Percentiles rank a stretch among this genome's conserved stretches.
phyloP scores from a whole-genome alignment of 768 basidiomycete genomes.

The Sporobolomyces pararoseus region DNA sequence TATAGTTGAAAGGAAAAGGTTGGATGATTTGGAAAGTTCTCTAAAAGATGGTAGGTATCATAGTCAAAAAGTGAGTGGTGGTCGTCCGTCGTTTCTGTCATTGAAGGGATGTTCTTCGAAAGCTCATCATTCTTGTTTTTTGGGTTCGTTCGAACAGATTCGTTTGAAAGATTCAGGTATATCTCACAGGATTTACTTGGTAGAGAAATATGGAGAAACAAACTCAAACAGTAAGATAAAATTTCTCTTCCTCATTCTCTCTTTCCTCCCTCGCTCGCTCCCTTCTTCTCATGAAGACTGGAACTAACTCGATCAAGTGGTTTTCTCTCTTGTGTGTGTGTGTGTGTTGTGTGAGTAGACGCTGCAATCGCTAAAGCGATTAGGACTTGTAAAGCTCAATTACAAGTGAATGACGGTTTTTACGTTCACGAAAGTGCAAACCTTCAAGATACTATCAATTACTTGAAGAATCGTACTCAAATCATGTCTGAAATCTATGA shows the following conservation, averaged over 20 bases:
- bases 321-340: too few relatives aligned
- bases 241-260: too few relatives aligned
- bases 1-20: slow-evolving; percentile 52
- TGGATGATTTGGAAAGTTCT: slow-evolving; percentile 51
- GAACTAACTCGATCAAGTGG: too few relatives aligned
- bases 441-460: slow-evolving; percentile 49
- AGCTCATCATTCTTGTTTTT: background rate
- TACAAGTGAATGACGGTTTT: slow-evolving; percentile 51
- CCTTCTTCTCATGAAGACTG: background rate
- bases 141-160: slow-evolving; percentile 42
- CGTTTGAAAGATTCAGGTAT: slow-evolving; percentile 51
- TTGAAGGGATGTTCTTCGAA: too few relatives aligned
- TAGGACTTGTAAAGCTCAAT: slow-evolving; percentile 51
- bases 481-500: slow-evolving; percentile 47
- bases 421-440: slow-evolving; percentile 50
- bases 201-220: slow-evolving; percentile 48
- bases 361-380: slow-evolving; percentile 44
- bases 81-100: too few relatives aligned
- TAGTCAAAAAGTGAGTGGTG: slow-evolving; percentile 47
- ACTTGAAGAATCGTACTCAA: slow-evolving; percentile 48
- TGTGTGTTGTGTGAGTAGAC: slow-evolving; percentile 31
- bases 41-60: slow-evolving; percentile 51
- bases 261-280: background rate
- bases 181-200: slow-evolving; percentile 50
- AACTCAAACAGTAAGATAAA: too few relatives aligned